Percentiles rank a stretch among this genome's conserved stretches.
Evolutionary conservation across 1,284 basidiomycete genomes (phyloP).

Genomic region (Moesziomyces globuligerus): DNA sequence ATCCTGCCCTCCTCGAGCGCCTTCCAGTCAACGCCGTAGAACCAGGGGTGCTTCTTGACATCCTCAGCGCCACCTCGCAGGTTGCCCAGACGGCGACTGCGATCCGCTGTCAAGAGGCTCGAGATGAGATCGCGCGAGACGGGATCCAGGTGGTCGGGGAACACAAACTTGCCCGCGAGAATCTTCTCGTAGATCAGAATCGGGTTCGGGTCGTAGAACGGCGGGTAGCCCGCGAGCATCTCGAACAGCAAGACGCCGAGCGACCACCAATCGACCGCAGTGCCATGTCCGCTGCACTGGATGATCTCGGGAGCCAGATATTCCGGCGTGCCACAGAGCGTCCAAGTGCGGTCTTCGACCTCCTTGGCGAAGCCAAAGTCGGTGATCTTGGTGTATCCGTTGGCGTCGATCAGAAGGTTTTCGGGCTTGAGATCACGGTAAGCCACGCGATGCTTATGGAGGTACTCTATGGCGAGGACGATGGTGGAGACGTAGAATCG

Average conservation of each 20-base stretch:
- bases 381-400: conserved; percentile 59
- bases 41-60: conserved; percentile 70
- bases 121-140: conserved; percentile 70
- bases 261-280: conserved; percentile 64
- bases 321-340: conserved; percentile 64
- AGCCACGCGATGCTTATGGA: conserved; percentile 60
- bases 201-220: conserved; percentile 59
- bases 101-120: conserved; percentile 69
- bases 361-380: conserved; percentile 65
- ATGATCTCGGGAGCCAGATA: conserved; percentile 66
- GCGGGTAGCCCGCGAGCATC: conserved; percentile 65
- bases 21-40: conserved; percentile 71
- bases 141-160: conserved; percentile 70
- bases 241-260: conserved; percentile 64
- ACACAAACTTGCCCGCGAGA: conserved; percentile 69
- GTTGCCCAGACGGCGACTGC: conserved; percentile 70
- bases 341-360: conserved; percentile 61
- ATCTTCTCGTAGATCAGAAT: conserved; percentile 68
- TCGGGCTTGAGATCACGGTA: conserved; percentile 66
- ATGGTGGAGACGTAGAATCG: conserved; percentile 72
- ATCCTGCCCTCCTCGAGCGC: conserved; percentile 67
- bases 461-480: conserved; percentile 68
- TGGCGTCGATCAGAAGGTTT: conserved; percentile 58
- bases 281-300: conserved; percentile 61
- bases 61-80: conserved; percentile 70